A percentile compares a stretch with the other conserved stretches of the same genome.
phyloP scores from a whole-genome alignment of 2,329 filamentous ascomycete genomes.

The Monosporascus sp. region DNA sequence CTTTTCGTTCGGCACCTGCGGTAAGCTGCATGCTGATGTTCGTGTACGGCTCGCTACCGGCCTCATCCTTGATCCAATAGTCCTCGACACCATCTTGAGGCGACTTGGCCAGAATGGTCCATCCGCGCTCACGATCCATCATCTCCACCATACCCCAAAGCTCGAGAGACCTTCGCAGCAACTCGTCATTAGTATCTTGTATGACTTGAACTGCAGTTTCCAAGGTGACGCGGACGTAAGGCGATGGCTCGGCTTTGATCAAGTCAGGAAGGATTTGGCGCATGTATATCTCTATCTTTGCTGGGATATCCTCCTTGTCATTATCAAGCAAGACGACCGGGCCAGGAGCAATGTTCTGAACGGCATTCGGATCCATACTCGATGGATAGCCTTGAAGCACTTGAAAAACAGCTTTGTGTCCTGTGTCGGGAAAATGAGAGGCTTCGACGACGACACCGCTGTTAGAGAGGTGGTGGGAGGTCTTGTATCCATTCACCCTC shows the following conservation, averaged over 20 bases:
- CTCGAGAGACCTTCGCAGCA: conserved; percentile 55
- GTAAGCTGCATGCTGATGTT: conserved; percentile 61
- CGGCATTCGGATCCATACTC: conserved; percentile 22
- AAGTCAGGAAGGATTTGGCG: conserved; percentile 53
- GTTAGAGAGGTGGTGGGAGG: conserved; percentile 43
- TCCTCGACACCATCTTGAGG: conserved; percentile 35
- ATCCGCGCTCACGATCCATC: conserved; percentile 59
- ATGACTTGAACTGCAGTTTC: conserved; percentile 44
- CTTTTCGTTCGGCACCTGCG: conserved; percentile 60
- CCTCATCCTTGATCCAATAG: conserved; percentile 47
- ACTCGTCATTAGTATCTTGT: conserved; percentile 44
- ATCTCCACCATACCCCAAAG: conserved; percentile 63
- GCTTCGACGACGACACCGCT: conserved; percentile 49
- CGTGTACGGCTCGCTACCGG: conserved; percentile 53
- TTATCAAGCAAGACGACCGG: conserved; percentile 54
- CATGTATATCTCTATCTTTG: conserved; percentile 57
- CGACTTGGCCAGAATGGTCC: conserved; percentile 50
- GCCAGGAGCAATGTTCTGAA: conserved; percentile 23
- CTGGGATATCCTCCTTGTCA: conserved; percentile 55
- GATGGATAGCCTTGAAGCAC: conserved; percentile 35
- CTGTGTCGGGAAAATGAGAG: conserved; percentile 53
- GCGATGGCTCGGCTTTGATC: conserved; percentile 54
- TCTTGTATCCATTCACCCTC: conserved; percentile 51
- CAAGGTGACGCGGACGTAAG: conserved; percentile 55
- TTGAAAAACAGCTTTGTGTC: conserved; percentile 38